Base-by-base conservation (phyloP, 805 yeast genomes). In the Candida corydali region DNA sequence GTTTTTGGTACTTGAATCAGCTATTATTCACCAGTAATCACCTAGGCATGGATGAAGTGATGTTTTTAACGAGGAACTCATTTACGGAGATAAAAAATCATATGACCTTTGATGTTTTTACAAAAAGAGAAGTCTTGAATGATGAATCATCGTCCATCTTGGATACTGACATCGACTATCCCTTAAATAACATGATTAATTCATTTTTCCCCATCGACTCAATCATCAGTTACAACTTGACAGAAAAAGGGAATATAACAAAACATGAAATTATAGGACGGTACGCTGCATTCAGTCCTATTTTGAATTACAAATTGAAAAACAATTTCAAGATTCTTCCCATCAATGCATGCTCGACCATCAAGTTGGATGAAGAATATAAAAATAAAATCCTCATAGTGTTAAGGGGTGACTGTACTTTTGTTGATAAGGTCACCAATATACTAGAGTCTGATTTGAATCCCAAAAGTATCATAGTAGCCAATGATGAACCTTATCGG, bases 381-480 rank as follows among this genome's bases (percentile, higher is more conserved):
- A 32, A 40, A 22, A 49, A 54, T 36, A 59, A 63, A 39, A 49
- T 59, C 11, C 24, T 63, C 14, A 44, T 63, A 3, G 52, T 60
- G 3, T 44, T 59, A 39, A 40, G 80, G n/a, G 82, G 82, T 5
- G 69, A 62, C 3, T 77, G 82, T 55, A 66, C 77, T 16, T 75
- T 78, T 49, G 75, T 70, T 32, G 64, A 65, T 11, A 79, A 79
- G 46, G 72, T 78, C 12, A 47, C 59, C 26, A 63, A 65, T 38
- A 47, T 78, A 34, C 60, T 75, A 39, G 50, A 52, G 2, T 57
- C 63, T 2, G 55, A 51, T 8, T 37, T 56, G 30, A 42, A 41
- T 10, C 82, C 82, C 0, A 50, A 42, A 10, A 76, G 76, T 5
- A 74, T 78, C 8, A 56, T 79, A n/a, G 67, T 79, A 7, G 82